phyloP scores from a whole-genome alignment of 2,329 filamentous ascomycete species.

The Colletotrichum agaves region DNA sequence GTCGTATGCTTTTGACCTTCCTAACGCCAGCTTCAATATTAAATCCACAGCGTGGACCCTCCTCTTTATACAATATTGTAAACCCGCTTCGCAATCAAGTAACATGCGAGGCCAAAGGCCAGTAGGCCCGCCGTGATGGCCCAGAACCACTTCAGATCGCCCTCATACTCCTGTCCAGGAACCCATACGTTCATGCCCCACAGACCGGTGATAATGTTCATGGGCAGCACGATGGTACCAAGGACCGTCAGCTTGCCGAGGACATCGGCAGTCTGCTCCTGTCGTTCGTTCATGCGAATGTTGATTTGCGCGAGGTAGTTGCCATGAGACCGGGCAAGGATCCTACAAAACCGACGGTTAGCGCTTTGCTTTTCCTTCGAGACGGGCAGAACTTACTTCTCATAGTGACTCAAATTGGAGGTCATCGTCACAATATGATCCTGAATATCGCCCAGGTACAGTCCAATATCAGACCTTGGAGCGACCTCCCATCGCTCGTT shows the following conservation, averaged over 20 bases:
- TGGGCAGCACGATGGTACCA: conserved; percentile 95
- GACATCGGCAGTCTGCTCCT: conserved; percentile 95
- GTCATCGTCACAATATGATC: conserved; percentile 99
- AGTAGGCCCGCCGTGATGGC: conserved; percentile 79
- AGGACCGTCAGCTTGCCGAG: conserved; percentile 94
- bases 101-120: conserved; percentile 83
- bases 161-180: conserved; percentile 86
- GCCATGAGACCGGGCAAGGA: conserved; percentile 88
- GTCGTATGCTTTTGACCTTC: conserved; percentile 20
- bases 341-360: conserved; percentile 59
- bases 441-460: conserved; percentile 97
- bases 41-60: background rate
- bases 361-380: background rate
- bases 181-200: conserved; percentile 99
- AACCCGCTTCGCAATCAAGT: conserved; percentile 82
- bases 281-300: conserved; percentile 97
- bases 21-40: background rate
- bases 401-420: conserved; percentile 92
- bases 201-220: conserved; percentile 98
- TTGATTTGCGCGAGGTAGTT: conserved; percentile 99
- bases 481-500: conserved; percentile 99
- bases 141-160: conserved; percentile 79
- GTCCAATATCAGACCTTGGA: conserved; percentile 92
- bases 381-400: conserved; percentile 73
- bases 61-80: conserved; percentile 76